A percentile compares a stretch with the other conserved stretches of the same genome.
Evolutionary conservation across 176 grass and related monocot genomes (phyloP).

Genomic region (Oryza meyeriana): DNA sequence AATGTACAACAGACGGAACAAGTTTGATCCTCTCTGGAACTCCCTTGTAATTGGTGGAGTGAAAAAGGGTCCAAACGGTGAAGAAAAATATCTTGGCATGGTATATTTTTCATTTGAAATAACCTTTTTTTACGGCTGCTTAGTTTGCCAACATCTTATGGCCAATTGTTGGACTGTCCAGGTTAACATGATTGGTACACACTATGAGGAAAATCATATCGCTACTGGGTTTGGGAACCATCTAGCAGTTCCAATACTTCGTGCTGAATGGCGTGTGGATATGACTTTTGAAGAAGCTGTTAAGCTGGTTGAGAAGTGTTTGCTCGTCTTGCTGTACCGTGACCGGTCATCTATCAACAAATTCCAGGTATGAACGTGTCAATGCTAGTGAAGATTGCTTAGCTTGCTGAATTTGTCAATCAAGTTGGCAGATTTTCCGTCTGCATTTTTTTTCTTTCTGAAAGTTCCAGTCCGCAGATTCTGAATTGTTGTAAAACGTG

Average conservation of each 20-base stretch:
- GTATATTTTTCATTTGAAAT: constrained; percentile 32
- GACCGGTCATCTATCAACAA: constrained; percentile 94
- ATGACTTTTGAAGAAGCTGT: constrained; percentile 97
- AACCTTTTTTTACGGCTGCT: neutral
- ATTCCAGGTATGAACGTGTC: constrained; percentile 66
- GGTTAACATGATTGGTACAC: constrained; percentile 98
- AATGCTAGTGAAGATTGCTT: neutral
- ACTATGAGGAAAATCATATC: constrained; percentile 90
- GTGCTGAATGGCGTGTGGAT: constrained; percentile 86
- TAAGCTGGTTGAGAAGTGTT: constrained; percentile 95
- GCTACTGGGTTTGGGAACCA: constrained; percentile 98
- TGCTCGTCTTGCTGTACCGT: constrained; percentile 93
- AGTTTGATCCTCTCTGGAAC: constrained; percentile 97
- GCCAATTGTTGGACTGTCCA: constrained; percentile 21
- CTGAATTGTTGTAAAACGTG: neutral
- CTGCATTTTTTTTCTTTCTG: neutral
- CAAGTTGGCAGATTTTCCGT: neutral
- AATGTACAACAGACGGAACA: constrained; percentile 95
- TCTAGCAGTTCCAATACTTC: constrained; percentile 83
- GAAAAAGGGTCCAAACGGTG: constrained; percentile 75
- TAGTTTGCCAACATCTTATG: constrained; percentile 13
- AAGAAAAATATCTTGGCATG: constrained; percentile 93
- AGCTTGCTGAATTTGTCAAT: neutral
- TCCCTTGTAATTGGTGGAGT: constrained; percentile 89
- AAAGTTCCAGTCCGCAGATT: neutral